Base-by-base conservation (phyloP, 2,329 filamentous ascomycete genomes). In the Fusarium stilboides region DNA sequence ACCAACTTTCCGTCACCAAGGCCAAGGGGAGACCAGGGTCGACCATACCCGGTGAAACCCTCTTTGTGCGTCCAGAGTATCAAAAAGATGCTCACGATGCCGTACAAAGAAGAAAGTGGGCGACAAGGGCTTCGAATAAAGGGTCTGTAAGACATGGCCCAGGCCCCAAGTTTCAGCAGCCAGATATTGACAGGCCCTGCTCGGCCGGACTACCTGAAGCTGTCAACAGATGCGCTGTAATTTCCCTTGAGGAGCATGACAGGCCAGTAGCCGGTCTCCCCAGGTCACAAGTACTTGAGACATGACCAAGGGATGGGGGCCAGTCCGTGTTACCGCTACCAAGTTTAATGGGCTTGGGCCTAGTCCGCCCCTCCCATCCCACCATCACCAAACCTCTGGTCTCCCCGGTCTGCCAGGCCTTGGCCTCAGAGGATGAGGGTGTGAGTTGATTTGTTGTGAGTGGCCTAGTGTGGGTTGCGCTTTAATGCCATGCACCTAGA, bases 271-370 rank as follows among this genome's bases (percentile, higher is more conserved):
- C 40, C 37, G 26, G 33, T 60, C 46, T 63, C 62, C 17, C 45
- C 39, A 71, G 65, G 72, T 74, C 52, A 47, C 60, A 44, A 19
- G 69, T 74, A 74, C 72, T 55, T 70, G 57, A 61, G 62, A 63
- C 62, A 64, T 10, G 19, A 26, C 61, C 28, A n/a, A 42, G 14
- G 42, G 17, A 17, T 36, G 39, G 46, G 36, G 34, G 15, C 13
- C 20, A 40, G 50, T 57, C 47, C 53, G 57, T 60, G 69, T 73
- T 62, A 55, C 60, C 22, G 43, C 49, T 74, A 73, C 71, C 31
- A 44, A 19, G 31, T 56, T 65, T 55, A 62, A 59, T 72, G 57
- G 64, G 57, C 55, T 57, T 52, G 51, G 43, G 55, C 55, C 43
- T 57, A 57, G 55, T 56, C 54, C 44, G 45, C 58, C 57, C 55